Base-by-base conservation (phyloP, 2,329 filamentous ascomycete species). In the Epicoccum nigrum region DNA sequence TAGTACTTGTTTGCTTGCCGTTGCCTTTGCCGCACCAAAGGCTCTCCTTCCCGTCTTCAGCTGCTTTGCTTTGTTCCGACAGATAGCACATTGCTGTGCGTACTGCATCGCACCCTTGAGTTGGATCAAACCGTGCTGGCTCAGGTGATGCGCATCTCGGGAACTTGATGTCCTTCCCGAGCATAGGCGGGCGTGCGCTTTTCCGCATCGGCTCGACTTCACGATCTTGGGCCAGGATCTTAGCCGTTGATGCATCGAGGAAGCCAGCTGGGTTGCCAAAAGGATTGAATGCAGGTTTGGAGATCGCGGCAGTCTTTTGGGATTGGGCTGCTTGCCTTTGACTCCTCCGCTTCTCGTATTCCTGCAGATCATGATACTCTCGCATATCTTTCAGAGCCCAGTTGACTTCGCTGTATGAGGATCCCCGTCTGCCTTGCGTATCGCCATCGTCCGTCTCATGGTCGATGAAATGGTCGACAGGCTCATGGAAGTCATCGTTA, bases 311-410 rank as follows among this genome's bases (percentile, higher is more conserved):
- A 49, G 41, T 63, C 51, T 69, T 70, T 7, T 63, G 69, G 55
- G 74, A 58, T 60, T 76, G 74, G 50, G 75, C 70, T 23, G 48
- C 54, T 41, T 54, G 53, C 32, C 60, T 64, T 41, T 55, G 45
- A 20, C 59, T 46, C 45, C 60, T 58, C 35, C 68, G 58, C 23
- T 58, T 58, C 27, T 67, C 62, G 33, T 65, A 60, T 33, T 79
- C 79, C 60, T 80, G 75, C 62, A 86, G 79, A 60, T 90, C 84
- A 43, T 86, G 88, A 72, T 93, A 88, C 62, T 86, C 83, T 61
- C 90, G 88, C 88, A 94, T 89, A 62, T 91, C 87, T 63, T 86
- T 83, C 65, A 94, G 81, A 68, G 91, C 90, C 86, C 89, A 93
- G 50, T 83, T 77, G 4, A 84, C 81, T 61, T 85, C 79, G 41